phyloP scores from a whole-genome alignment of 2,329 filamentous ascomycete genomes.

The Pestalotiopsis sp. region DNA sequence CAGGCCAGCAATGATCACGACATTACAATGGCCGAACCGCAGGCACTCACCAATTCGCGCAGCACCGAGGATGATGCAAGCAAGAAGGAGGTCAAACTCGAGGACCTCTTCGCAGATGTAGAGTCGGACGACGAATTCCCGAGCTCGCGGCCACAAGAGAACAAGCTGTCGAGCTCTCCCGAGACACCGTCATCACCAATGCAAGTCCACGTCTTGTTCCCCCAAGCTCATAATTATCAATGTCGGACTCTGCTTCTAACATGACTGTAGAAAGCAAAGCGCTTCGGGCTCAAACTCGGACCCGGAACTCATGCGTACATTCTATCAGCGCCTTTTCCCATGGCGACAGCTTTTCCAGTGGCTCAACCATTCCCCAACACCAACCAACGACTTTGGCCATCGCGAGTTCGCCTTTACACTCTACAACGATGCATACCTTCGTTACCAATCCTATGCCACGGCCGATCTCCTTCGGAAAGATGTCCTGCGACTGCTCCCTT shows the following conservation, averaged over 20 bases:
- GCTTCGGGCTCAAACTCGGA: conserved; percentile 61
- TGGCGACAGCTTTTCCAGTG: conserved; percentile 96
- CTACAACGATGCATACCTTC: conserved; percentile 88
- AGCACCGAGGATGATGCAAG: conserved; percentile 16
- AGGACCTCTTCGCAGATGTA: conserved; percentile 61
- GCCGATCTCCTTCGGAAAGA: conserved; percentile 80
- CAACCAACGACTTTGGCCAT: conserved; percentile 85
- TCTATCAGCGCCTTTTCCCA: conserved; percentile 94
- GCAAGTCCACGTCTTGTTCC: conserved; percentile 34
- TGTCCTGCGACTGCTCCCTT: conserved; percentile 83
- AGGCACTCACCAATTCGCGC: conserved; percentile 19
- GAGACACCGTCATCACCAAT: conserved; percentile 44
- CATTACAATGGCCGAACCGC: conserved; percentile 43
- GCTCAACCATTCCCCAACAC: conserved; percentile 90
- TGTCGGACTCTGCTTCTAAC: conserved; percentile 20
- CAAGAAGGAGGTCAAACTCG: conserved; percentile 55
- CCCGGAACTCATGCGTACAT: conserved; percentile 85
- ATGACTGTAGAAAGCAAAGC: conserved; percentile 32
- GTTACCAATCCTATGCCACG: conserved; percentile 75
- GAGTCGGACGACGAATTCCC: conserved; percentile 66
- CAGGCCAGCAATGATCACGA: conserved; percentile 36
- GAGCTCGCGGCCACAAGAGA: conserved; percentile 44
- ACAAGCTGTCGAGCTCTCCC: conserved; percentile 45
- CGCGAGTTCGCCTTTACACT: conserved; percentile 96
- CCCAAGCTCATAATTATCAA: neutral